A percentile compares a stretch with the other conserved stretches of the same genome.
These are phyloP conservation scores for Daphne laureola DNA, from an alignment of 441 rosid species.

Conservation along the genomic window DNA sequence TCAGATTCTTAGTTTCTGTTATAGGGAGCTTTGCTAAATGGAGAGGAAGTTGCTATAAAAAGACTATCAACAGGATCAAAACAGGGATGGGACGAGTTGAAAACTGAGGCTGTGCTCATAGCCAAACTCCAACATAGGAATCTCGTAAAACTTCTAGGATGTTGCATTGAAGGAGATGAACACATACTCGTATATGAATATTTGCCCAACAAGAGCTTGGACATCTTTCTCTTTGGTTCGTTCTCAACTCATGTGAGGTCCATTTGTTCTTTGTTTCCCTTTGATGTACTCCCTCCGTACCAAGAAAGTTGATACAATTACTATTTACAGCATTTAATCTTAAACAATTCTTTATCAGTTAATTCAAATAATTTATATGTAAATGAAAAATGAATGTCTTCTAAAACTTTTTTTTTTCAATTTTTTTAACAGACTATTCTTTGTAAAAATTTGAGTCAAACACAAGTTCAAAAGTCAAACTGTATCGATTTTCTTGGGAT, in stretches of 20 bases:
- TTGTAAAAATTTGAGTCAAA: no score
- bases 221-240: not conserved
- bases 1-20: not conserved
- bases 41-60: constrained; percentile 8
- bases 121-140: constrained; percentile 10
- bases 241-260: not conserved
- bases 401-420: no score
- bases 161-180: not conserved
- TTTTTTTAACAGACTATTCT: no score
- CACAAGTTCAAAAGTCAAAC: no score
- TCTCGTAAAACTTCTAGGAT: constrained; percentile 4
- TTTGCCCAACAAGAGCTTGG: not conserved
- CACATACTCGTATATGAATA: not conserved
- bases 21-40: constrained; percentile 7
- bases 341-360: no score
- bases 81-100: constrained; percentile 9
- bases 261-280: not conserved
- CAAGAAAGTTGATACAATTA: no score
- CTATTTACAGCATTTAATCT: no score
- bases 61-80: constrained; percentile 1
- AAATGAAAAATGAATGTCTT: no score
- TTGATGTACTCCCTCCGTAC: no score
- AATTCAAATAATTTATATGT: no score
- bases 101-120: constrained; percentile 2
- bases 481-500: no score